phyloP scores from a whole-genome alignment of 208 protist species.

The Trypanosoma cruzi region DNA sequence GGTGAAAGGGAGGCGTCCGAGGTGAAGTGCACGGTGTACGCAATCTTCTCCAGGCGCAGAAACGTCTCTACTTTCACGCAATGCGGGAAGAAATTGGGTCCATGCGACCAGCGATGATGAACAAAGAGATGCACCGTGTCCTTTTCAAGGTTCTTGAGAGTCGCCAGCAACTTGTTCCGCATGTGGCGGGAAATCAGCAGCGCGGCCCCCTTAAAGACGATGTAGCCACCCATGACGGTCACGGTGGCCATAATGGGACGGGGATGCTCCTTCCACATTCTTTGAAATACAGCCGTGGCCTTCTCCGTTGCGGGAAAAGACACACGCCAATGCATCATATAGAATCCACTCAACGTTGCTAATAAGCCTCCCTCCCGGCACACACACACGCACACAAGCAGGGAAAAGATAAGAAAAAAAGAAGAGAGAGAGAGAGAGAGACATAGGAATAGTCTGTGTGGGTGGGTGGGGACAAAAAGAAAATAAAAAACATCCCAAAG shows the following conservation, averaged over 20 bases:
- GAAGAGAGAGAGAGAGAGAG: too few species aligned
- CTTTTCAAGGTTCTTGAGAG: conserved; percentile 48
- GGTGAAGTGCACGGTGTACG: conserved; percentile 72
- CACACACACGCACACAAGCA: too few species aligned
- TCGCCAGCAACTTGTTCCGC: conserved; percentile 26
- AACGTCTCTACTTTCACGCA: conserved; percentile 77
- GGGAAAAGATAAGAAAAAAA: too few species aligned
- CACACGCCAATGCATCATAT: too few species aligned
- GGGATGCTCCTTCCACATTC: conserved; percentile 35
- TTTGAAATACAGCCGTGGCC: conserved; percentile 6
- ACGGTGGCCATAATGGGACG: conserved; percentile 34
- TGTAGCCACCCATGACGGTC: conserved; percentile 33
- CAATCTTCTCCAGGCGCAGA: conserved; percentile 67
- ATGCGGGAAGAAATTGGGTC: conserved; percentile 65
- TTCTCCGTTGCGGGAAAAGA: conserved; percentile 30
- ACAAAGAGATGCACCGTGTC: conserved; percentile 72
- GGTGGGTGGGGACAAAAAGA: too few species aligned
- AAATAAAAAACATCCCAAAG: too few species aligned
- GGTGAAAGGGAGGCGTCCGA: conserved; percentile 58
- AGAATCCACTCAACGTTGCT: too few species aligned
- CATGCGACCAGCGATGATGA: conserved; percentile 70
- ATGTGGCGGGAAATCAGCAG: conserved; percentile 30
- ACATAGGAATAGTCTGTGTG: too few species aligned
- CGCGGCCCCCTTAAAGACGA: conserved; percentile 31
- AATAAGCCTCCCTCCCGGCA: too few species aligned